Evolutionary conservation across 192 early-diverging fungal genomes (phyloP), one percentile per base, ranked within the genome.

Genomic region (Podila verticillata): DNA sequence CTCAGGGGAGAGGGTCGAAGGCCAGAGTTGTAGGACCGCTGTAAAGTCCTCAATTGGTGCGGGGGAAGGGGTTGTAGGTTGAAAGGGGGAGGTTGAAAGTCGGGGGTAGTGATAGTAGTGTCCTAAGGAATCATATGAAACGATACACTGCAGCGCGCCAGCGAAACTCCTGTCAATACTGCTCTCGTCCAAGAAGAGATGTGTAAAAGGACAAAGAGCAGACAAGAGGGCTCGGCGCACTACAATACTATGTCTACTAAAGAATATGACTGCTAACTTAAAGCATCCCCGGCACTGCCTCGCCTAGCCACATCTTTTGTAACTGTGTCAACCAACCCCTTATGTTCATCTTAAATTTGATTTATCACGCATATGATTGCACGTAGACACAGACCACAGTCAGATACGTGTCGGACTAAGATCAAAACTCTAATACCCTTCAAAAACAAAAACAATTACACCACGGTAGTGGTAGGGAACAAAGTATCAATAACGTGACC

Each of bases 1-100:
- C 35, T 35, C 35, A 35, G 35, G 58, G 58, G 58, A 31, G 58
- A 60, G 57, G 30, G 29, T 60, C 31, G 58, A 19, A 32, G 30
- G 58, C 30, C 58, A 60, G 58, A 60, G 58, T 60, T 30, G 31
- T 60, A 60, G 58, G 58, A 60, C 58, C 58, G 58, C 58, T 60
- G 48, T 51, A 5, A 51, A 51, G n/a, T 51, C 48, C 48, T 51
- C 48, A 51, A 51, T 51, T 51, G 19, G 48, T 51, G 17, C 48
- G 48, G 48, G 48, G 48, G n/a, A 51, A 51, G 5, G 48, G 48
- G 29, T 22, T n/a, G n/a, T n/a, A n/a, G n/a, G n/a, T n/a, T n/a
- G n/a, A n/a, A n/a, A n/a, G n/a, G n/a, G n/a, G n/a, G n/a, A n/a
- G n/a, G n/a, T n/a, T n/a, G n/a, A n/a, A n/a, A n/a, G n/a, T n/a